Base-by-base conservation (phyloP, 805 yeast species). In the Yarrowia sp. region DNA sequence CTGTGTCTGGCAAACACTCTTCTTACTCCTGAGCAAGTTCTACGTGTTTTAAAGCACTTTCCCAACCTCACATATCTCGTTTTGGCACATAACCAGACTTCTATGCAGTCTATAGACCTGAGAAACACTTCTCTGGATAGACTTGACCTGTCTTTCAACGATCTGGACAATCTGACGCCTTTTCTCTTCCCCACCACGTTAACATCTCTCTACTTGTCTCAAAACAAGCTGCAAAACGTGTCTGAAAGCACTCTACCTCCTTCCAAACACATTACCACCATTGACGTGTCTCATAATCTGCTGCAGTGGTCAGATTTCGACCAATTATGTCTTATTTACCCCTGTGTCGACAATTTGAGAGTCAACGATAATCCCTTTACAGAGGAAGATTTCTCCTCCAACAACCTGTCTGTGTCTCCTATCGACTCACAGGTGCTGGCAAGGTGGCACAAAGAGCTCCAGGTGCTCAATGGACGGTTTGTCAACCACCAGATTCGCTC, bases 331-430 rank as follows among this genome's bases (percentile, higher is more conserved):
- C 4, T 24, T 7, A 26, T 38, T 14, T 54, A 36, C 22, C 61
- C 61, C 6, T 24, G 12, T 16, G n/a, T 54, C 14, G 17, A 26
- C 4, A 17, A 35, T 26, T 36, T 54, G 4, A 33, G 61, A 3
- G 38, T 54, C 46, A 54, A 54, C 14, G 61, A 35, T 22, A 54
- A 54, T 46, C 61, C 61, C 3, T 54, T 38, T 8, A 54, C 61
- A 4, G 10, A 54, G 14, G 61, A 54, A 26, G 46, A 54, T 3
- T 54, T 54, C 14, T 24, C 61, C 26, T 36, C 44, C 5, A 54
- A 19, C 26, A 35, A n/a, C 6, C 46, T 54, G 6, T 54, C 61
- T 2, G 61, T 54, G 4, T 54, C 61, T 7, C 61, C 61, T 11
- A 38, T 54, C 2, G 61, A 36, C n/a, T 54, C 61, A 7, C 61